Percentiles rank a stretch among this genome's conserved stretches.
Conservation (phyloP, 257 asterid genomes). For the Gentiana straminea region DNA sequence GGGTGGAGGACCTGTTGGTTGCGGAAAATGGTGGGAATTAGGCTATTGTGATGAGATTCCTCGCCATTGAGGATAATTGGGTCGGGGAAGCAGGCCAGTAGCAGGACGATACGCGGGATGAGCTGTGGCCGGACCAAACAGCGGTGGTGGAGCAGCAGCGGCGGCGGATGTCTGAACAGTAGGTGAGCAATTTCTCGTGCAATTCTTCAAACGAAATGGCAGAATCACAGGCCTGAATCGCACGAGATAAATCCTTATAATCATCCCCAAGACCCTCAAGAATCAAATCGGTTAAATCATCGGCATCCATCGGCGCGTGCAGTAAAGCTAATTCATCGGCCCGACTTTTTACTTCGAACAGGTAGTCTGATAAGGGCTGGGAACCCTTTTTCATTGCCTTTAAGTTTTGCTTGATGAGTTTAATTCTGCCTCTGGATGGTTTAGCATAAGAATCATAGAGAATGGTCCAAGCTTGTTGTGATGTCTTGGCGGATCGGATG, state of each 20-base stretch:
- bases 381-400: background rate
- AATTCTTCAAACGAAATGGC: background rate
- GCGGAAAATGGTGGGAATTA: too few relatives aligned
- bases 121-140: background rate
- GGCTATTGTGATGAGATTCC: background rate
- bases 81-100: background rate
- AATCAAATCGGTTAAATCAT: background rate
- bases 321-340: constrained; percentile 3
- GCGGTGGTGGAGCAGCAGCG: background rate
- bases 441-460: background rate
- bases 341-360: background rate
- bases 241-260: background rate
- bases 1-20: too few relatives aligned
- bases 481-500: background rate
- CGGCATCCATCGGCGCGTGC: background rate
- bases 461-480: background rate
- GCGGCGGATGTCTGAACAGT: background rate
- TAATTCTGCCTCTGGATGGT: background rate
- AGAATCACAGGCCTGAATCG: background rate
- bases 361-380: background rate
- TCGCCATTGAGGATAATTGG: background rate
- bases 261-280: constrained; percentile 1
- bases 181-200: background rate
- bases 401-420: background rate
- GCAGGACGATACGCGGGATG: background rate